Percentiles rank a stretch among this genome's conserved stretches.
Evolutionary conservation across 2,329 filamentous ascomycete genomes (phyloP).

Genomic region (Nemania bipapillata): DNA sequence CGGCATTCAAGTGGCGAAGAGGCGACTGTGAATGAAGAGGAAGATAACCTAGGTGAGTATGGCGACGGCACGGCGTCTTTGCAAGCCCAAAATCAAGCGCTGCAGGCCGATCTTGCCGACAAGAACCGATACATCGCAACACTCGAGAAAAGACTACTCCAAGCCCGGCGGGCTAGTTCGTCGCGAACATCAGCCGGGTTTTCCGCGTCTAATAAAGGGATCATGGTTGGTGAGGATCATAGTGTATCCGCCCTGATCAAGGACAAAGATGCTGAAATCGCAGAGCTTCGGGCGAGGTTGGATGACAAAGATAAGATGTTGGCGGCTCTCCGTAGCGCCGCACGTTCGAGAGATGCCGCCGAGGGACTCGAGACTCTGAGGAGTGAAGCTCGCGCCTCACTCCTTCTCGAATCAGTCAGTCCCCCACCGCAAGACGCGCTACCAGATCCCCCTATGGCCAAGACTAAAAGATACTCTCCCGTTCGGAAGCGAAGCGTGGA

Average conservation of each 20-base stretch:
- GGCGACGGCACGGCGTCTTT: slow-evolving; percentile 87
- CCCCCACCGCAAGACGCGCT: slow-evolving; percentile 50
- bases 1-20: slow-evolving; percentile 58
- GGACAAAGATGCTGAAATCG: slow-evolving; percentile 93
- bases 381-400: slow-evolving; percentile 49
- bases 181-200: slow-evolving; percentile 84
- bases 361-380: slow-evolving; percentile 61
- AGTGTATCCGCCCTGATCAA: slow-evolving; percentile 77
- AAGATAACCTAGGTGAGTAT: slow-evolving; percentile 81
- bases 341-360: slow-evolving; percentile 84
- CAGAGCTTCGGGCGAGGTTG: slow-evolving; percentile 84
- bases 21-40: slow-evolving; percentile 64
- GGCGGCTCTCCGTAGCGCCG: slow-evolving; percentile 82
- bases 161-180: slow-evolving; percentile 89
- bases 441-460: slow-evolving; percentile 47
- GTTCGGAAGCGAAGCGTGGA: slow-evolving; percentile 76
- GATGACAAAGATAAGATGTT: slow-evolving; percentile 98
- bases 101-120: slow-evolving; percentile 94
- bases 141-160: slow-evolving; percentile 88
- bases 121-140: slow-evolving; percentile 97
- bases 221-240: slow-evolving; percentile 80
- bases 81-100: slow-evolving; percentile 84
- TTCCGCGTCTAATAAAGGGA: slow-evolving; percentile 68
- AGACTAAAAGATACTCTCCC: slow-evolving; percentile 49
- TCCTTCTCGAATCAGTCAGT: slow-evolving; percentile 51